Percentiles rank a stretch among this genome's conserved stretches.
Conservation (phyloP, 495 filamentous ascomycete genomes). For the Diplogelasinospora grovesii region DNA sequence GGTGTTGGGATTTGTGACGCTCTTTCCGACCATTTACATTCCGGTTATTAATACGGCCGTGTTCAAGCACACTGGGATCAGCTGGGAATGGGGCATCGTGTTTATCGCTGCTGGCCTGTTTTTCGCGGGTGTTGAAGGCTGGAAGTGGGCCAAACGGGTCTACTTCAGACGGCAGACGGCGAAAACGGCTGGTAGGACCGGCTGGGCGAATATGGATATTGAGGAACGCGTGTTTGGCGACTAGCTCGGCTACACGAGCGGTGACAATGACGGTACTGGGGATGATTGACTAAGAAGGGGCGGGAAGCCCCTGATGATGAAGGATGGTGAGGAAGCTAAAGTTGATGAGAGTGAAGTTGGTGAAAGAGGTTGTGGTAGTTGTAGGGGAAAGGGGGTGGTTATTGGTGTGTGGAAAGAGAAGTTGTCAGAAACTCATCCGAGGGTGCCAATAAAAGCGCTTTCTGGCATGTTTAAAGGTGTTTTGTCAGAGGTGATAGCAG, state of each 20-base stretch:
- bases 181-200: conserved; percentile 12
- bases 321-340: too few species aligned
- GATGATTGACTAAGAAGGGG: conserved; percentile 37
- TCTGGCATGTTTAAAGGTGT: too few species aligned
- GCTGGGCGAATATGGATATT: conserved; percentile 34
- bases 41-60: conserved; percentile 60
- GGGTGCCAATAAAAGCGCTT: too few species aligned
- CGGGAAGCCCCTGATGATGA: conserved; percentile 37
- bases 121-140: conserved; percentile 54
- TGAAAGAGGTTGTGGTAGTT: too few species aligned
- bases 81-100: conserved; percentile 66
- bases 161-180: conserved; percentile 13
- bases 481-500: too few species aligned
- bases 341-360: too few species aligned
- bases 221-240: conserved; percentile 35
- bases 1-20: conserved; percentile 56
- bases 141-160: conserved; percentile 57
- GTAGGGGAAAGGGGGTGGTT: too few species aligned
- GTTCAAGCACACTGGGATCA: conserved; percentile 66
- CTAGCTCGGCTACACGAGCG: conserved; percentile 18
- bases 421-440: too few species aligned
- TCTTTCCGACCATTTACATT: conserved; percentile 69
- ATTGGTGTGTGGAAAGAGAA: too few species aligned
- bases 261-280: neutral
- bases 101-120: conserved; percentile 53